phyloP scores from a whole-genome alignment of 345 rosid species.

The Pistacia atlantica region DNA sequence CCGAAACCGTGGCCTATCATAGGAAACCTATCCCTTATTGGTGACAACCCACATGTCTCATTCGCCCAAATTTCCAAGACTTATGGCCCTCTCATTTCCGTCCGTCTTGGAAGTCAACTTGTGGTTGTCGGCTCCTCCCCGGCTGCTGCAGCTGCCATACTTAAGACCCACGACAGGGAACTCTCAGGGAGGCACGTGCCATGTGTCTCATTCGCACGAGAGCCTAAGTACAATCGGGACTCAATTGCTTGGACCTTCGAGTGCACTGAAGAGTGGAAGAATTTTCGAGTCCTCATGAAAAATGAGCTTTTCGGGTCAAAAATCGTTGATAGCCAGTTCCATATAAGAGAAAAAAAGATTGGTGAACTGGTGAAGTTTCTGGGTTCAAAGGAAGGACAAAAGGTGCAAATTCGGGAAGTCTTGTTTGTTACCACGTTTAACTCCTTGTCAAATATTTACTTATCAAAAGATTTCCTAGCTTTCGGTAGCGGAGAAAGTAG shows the following conservation, averaged over 20 bases:
- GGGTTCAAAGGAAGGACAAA: constrained; percentile 6
- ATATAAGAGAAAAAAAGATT: constrained; percentile 8
- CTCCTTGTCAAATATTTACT: neutral
- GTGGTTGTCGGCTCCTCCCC: constrained; percentile 29
- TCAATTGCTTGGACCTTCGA: constrained; percentile 18
- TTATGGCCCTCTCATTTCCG: constrained; percentile 28
- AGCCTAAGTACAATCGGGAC: constrained; percentile 4
- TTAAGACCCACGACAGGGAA: constrained; percentile 28
- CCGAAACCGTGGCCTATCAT: constrained; percentile 32
- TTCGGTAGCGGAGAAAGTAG: neutral
- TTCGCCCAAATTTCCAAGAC: constrained; percentile 6
- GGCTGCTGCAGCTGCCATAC: constrained; percentile 26
- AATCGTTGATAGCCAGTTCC: constrained; percentile 6
- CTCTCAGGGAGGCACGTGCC: constrained; percentile 31
- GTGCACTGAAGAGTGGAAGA: constrained; percentile 20
- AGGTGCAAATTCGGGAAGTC: constrained; percentile 12
- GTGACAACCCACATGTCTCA: constrained; percentile 13
- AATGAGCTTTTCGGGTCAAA: constrained; percentile 16
- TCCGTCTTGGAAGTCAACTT: constrained; percentile 28
- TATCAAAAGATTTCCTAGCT: neutral
- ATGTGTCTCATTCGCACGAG: neutral
- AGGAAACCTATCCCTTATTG: constrained; percentile 21
- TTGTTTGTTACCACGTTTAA: constrained; percentile 3
- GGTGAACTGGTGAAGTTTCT: constrained; percentile 13
- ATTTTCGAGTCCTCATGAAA: constrained; percentile 11